phyloP scores from a whole-genome alignment of 345 rosid species.

The Brassica nigra region DNA sequence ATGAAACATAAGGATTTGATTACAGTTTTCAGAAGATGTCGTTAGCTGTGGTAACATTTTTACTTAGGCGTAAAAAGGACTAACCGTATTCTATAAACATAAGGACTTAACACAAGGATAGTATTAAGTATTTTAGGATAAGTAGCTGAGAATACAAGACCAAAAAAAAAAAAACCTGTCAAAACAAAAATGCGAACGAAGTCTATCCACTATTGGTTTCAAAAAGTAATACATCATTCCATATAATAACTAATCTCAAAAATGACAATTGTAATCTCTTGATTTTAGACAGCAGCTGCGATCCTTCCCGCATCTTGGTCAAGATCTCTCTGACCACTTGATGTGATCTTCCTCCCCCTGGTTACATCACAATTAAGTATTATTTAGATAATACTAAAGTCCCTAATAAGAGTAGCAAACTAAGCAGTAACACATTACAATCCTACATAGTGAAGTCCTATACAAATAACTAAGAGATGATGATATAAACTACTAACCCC shows the following conservation, averaged over 20 bases:
- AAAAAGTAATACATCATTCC: constrained; percentile 21
- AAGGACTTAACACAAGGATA: neutral
- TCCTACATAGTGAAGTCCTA: neutral
- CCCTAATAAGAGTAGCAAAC: no score
- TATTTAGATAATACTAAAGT: neutral
- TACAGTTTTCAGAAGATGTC: no score
- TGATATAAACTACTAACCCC: constrained; percentile 32
- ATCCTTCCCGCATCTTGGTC: constrained; percentile 90
- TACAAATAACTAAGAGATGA: neutral
- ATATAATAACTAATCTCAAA: constrained; percentile 14
- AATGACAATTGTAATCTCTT: neutral
- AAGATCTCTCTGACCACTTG: constrained; percentile 83
- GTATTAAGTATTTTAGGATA: constrained; percentile 17
- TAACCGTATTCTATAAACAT: no score
- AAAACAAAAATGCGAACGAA: constrained; percentile 25
- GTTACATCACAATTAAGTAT: neutral
- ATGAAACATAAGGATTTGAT: no score
- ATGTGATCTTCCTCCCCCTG: constrained; percentile 87
- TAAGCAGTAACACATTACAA: neutral
- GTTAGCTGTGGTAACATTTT: no score
- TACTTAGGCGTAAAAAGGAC: no score
- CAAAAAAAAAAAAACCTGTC: constrained; percentile 1
- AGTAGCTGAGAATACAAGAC: constrained; percentile 2
- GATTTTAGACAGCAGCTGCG: constrained; percentile 43
- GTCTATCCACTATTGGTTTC: constrained; percentile 13